Evolutionary conservation across 2,329 filamentous ascomycete species (phyloP), one percentile per base, ranked within the genome.

Genomic region (Didymella exigua): DNA sequence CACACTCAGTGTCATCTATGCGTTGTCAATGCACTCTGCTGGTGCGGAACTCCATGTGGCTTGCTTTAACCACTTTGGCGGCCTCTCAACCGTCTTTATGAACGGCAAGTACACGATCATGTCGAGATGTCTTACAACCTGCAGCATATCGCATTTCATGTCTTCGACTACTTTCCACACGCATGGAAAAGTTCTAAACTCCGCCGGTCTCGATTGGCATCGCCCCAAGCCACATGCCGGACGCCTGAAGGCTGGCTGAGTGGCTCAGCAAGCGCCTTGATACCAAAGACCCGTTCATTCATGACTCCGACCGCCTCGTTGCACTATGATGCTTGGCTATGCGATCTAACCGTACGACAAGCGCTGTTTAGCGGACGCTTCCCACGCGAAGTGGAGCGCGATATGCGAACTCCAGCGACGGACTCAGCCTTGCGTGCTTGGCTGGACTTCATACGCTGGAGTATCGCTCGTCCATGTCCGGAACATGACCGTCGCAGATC

Each of bases 231-330:
- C 45, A 48, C 45, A 42, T 11, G 23, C 29, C 23, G 48, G 40
- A 43, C 30, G 48, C 48, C 48, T 50, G 8, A 50, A 40, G 48
- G 40, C 37, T 23, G 48, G 40, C 48, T 50, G 8, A 50, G 48
- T 51, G 49, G 49, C 49, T 40, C 41, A 51, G 41, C 33, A 45
- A 45, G 31, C 21, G 10, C 16, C 21, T 41, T 14, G 7, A 16
- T 9, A 24, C 26, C 8, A n/a, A 8, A 19, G 33, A 16, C 26
- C 26, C 23, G 26, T 40, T 27, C 21, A 9, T 27, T 29, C 36
- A 23, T 29, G 16, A 36, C 18, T 23, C 6, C 44, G 48, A 44
- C 48, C 48, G 48, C 48, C 31, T 42, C 16, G 16, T 14, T 30
- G 10, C 13, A 36, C 29, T 18, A 19, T 14, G 3, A 30, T 1